phyloP scores from a whole-genome alignment of 2,329 filamentous ascomycete species.

The Fusarium burgessii region DNA sequence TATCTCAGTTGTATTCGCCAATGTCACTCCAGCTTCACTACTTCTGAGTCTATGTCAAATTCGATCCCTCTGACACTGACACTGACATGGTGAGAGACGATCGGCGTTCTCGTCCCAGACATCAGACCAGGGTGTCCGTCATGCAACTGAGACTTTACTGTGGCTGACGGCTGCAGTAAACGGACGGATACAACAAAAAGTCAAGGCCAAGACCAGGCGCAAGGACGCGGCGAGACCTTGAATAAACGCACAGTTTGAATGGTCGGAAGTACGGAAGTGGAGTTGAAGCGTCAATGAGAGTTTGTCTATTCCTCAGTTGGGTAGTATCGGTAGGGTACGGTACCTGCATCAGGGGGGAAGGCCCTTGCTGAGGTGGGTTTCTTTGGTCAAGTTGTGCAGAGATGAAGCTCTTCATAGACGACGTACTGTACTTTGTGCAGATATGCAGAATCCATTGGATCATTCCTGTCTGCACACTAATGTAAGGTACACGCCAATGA shows the following conservation, averaged over 20 bases:
- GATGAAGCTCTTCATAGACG: slow-evolving; percentile 12
- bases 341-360: slow-evolving; percentile 37
- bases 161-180: slow-evolving; percentile 32
- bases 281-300: slow-evolving; percentile 31
- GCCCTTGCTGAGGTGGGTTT: slow-evolving; percentile 14
- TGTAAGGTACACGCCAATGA: slow-evolving; percentile 46
- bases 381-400: slow-evolving; percentile 16
- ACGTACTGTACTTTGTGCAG: slow-evolving; percentile 19
- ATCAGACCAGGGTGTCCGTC: slow-evolving; percentile 41
- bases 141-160: slow-evolving; percentile 43
- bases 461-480: slow-evolving; percentile 31
- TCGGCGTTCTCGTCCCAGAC: slow-evolving; percentile 39
- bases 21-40: slow-evolving; percentile 34
- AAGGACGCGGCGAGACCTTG: slow-evolving; percentile 43
- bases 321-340: slow-evolving; percentile 35
- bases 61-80: not conserved
- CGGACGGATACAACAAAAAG: slow-evolving; percentile 18
- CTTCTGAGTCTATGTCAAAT: slow-evolving; percentile 20
- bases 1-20: not conserved
- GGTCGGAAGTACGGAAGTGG: slow-evolving; percentile 30
- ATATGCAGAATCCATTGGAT: slow-evolving; percentile 17
- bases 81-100: slow-evolving; percentile 10
- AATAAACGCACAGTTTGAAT: slow-evolving; percentile 29
- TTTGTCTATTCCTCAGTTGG: slow-evolving; percentile 32
- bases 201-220: slow-evolving; percentile 43